Evolutionary conservation across 495 filamentous ascomycete species (phyloP), one percentile per base, ranked within the genome.

Genomic region (Mytilinidion resinicola): DNA sequence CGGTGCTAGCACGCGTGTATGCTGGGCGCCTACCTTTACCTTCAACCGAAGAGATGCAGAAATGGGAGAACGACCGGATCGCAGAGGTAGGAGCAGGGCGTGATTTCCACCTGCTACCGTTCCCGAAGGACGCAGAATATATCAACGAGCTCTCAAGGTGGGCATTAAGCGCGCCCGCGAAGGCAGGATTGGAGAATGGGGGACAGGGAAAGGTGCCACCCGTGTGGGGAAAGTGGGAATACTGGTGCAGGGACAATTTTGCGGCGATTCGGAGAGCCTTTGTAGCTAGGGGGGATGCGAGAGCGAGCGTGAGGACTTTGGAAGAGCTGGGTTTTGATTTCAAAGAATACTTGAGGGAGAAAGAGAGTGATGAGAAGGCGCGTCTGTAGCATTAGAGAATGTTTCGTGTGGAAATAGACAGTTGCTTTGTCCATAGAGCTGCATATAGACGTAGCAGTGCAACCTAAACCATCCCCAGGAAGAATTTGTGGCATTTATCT

Each of bases 1-100:
- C 89, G 9, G 77, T 87, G 2, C 78, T 96, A 55, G 82, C 90
- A 11, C 80, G 89, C 4, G 79, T 90, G 1, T 95, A 84, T 82
- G 80, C 87, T 0, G 81, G 82, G 33, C 72, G 82, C 0, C 75
- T 96, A 2, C 62, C 62, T 0, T 73, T 95, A 9, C 92, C 91
- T 0, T 61, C 78, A 0, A 63, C 59, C 11, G 66, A 69, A 8
- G 81, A 83, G 30, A 93, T 96, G 86, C 63, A 70, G 58, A 63
- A 58, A 6, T 93, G 88, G 87, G 85, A 89, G 65, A 55, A 64
- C 6, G 43, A 59, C 0, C 67, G 63, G 19, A 68, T 72, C 48
- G 72, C 59, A 64, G 63, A 70, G 47, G 74, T 69, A 20, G 82
- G 83, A 1, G 65, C 69, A 46, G 80, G 77, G 4, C 30, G 49